Base-by-base conservation (phyloP, 495 filamentous ascomycete genomes). In the Penicillium goetzii region DNA sequence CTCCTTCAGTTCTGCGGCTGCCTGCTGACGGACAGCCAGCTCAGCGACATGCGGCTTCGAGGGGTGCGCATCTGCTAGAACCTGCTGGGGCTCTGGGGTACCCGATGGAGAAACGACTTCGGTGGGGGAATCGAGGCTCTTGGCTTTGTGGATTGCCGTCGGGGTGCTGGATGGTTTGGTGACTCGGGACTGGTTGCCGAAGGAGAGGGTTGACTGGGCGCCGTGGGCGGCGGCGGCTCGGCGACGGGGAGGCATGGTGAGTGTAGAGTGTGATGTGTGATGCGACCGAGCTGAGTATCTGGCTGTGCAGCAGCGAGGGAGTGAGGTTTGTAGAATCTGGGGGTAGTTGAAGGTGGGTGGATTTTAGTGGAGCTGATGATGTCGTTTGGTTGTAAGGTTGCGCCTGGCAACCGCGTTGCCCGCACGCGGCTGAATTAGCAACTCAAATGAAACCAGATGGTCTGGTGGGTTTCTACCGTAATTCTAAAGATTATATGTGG, bases 171-270 rank as follows among this genome's bases (percentile, higher is more conserved):
- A 76, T 21, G 88, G 79, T 76, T 97, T 97, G 68, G 90, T 92
- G 62, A 96, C 86, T 73, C 87, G 85, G 47, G 83, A 78, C 55
- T 79, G 81, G 72, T 86, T 79, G 75, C 85, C 80, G 78, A 97
- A 96, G 61, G 88, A 87, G 63, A 97, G 85, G 17, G 87, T 93
- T 3, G 88, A 80, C 72, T 97, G 93, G 55, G 77, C 67, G 49
- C 77, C 73, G 52, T 79, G 74, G 61, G 74, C 71, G 67, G 83
- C 81, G 60, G 83, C 81, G 60, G 76, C 74, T 70, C 87, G 85
- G 72, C 89, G 87, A 61, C 88, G 87, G 33, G 87, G 80, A 54
- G 90, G 88, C 90, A 93, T 93, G 65, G 64, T 80, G 51, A 6
- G 40, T 54, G 21, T 40, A 52, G 33, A 53, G 41, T 33, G 41